Conservation (phyloP, 148 eudicot genomes). For the Arbutus unedo region DNA sequence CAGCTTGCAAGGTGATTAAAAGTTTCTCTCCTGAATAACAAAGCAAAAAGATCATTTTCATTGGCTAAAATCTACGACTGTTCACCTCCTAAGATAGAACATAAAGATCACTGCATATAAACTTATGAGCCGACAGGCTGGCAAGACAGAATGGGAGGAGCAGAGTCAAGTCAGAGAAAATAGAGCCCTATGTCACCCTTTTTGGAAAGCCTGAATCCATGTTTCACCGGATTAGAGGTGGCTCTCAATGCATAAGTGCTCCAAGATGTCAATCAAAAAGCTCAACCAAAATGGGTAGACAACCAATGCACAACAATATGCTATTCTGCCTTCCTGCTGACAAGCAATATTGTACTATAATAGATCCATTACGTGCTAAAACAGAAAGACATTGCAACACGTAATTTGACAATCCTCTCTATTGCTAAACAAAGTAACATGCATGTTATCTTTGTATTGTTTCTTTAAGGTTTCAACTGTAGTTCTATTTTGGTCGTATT, state of each 20-base stretch:
- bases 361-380: not conserved
- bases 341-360: not conserved
- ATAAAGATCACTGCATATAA: not conserved
- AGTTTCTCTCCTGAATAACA: slow-evolving; percentile 48
- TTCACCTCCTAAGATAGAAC: not conserved
- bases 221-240: no score
- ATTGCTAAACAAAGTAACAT: no score
- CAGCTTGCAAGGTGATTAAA: slow-evolving; percentile 59
- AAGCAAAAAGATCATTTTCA: not conserved
- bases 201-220: no score
- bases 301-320: not conserved
- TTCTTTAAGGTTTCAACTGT: no score
- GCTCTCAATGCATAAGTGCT: no score
- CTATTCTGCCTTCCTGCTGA: not conserved
- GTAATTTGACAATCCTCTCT: not conserved
- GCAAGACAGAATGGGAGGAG: no score
- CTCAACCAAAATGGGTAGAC: not conserved
- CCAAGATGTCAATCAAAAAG: not conserved
- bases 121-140: no score
- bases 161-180: no score
- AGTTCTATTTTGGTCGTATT: not conserved
- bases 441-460: no score
- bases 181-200: no score
- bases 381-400: not conserved
- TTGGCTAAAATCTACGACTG: not conserved